These are phyloP conservation scores for Oemleria cerasiformis DNA, from an alignment of 306 rosid genomes.

Conservation along the genomic window DNA sequence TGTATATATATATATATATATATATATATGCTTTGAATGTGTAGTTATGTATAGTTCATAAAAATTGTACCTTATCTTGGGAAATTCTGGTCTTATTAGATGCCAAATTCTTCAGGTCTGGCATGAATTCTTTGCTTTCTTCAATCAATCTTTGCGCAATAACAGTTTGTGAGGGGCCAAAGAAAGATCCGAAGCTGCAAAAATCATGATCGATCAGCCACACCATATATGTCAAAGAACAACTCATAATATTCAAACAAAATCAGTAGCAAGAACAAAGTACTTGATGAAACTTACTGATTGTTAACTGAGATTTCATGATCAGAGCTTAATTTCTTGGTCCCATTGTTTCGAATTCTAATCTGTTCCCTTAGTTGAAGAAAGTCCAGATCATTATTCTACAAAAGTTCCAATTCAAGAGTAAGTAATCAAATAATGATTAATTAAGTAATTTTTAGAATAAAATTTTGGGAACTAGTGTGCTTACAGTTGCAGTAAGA, in stretches of 20 bases:
- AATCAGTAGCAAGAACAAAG: background rate
- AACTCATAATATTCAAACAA: background rate
- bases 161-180: background rate
- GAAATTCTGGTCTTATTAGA: background rate
- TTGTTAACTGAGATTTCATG: background rate
- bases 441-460: no score
- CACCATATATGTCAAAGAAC: background rate
- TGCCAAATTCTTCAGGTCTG: background rate
- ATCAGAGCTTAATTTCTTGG: background rate
- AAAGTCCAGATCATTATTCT: background rate
- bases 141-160: background rate
- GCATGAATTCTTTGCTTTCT: background rate
- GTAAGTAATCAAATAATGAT: no score
- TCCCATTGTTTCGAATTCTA: background rate
- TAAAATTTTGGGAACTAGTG: no score
- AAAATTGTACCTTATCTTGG: background rate
- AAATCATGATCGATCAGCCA: background rate
- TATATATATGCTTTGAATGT: no score
- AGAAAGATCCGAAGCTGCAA: background rate
- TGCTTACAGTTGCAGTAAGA: no score
- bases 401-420: no score
- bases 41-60: background rate
- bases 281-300: background rate
- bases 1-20: no score
- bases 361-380: conserved; percentile 2